Percentiles rank a stretch among this genome's conserved stretches.
phyloP scores from a whole-genome alignment of 345 rosid genomes.

The Carallia brachiata region DNA sequence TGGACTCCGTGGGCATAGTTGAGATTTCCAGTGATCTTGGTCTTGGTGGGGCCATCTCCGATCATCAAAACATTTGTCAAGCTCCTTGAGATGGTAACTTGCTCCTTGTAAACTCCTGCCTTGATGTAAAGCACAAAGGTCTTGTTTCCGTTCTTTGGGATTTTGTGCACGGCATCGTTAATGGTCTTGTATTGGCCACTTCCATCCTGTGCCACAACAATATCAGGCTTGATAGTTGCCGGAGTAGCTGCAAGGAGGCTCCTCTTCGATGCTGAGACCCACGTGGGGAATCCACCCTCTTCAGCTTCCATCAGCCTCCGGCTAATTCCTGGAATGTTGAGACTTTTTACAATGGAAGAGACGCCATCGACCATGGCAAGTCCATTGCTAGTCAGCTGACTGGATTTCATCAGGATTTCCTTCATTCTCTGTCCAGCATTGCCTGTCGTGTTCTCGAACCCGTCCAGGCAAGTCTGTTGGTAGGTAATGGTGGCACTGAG shows the following conservation, averaged over 20 bases:
- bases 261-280: slow-evolving; percentile 41
- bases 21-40: slow-evolving; percentile 52
- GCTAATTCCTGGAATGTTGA: slow-evolving; percentile 23
- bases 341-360: slow-evolving; percentile 24
- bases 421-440: slow-evolving; percentile 44
- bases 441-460: slow-evolving; percentile 53
- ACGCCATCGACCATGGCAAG: slow-evolving; percentile 63
- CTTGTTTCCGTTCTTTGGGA: slow-evolving; percentile 34
- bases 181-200: slow-evolving; percentile 64
- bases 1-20: slow-evolving; percentile 45
- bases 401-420: slow-evolving; percentile 34
- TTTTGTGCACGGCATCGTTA: slow-evolving; percentile 40
- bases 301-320: slow-evolving; percentile 11
- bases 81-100: slow-evolving; percentile 33
- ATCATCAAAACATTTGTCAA: slow-evolving; percentile 46
- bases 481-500: slow-evolving; percentile 72
- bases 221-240: slow-evolving; percentile 39
- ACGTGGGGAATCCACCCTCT: slow-evolving; percentile 38
- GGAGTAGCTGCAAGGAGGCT: slow-evolving; percentile 32
- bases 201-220: slow-evolving; percentile 65
- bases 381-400: slow-evolving; percentile 61
- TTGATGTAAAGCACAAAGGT: slow-evolving; percentile 60
- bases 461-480: slow-evolving; percentile 71
- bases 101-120: slow-evolving; percentile 66
- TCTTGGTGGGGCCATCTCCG: slow-evolving; percentile 76